Conservation (phyloP, 108 stramenopile genomes). For the Cyclostephanos invisitatus region DNA sequence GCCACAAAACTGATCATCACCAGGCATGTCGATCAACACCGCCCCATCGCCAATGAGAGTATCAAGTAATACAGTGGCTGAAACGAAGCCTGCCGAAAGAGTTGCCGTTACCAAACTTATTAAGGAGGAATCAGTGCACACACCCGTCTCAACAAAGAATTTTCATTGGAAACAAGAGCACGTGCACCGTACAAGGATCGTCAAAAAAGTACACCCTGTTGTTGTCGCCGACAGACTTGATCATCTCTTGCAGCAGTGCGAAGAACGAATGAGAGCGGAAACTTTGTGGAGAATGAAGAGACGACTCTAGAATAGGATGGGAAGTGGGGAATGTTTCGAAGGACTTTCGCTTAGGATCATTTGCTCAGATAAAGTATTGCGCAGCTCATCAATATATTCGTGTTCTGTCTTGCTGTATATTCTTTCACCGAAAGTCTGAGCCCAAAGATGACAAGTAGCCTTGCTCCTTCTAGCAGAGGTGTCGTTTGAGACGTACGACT, state of each 20-base stretch:
- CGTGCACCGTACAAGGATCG: not conserved
- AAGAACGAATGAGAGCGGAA: constrained; percentile 16
- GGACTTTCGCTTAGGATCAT: not conserved
- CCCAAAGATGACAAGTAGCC: not conserved
- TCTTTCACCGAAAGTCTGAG: not conserved
- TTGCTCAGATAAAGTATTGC: not conserved
- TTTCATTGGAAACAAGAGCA: not conserved
- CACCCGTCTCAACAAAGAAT: constrained; percentile 2
- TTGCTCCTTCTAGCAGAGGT: too few species aligned
- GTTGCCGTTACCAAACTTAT: not conserved
- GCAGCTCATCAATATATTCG: not conserved
- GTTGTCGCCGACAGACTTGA: not conserved
- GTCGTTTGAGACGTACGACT: not conserved
- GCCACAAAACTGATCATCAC: not conserved
- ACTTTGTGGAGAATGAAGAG: constrained; percentile 37
- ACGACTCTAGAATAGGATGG: constrained; percentile 25
- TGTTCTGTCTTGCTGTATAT: not conserved
- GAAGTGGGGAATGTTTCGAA: constrained; percentile 11
- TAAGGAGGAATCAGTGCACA: not conserved
- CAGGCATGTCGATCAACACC: constrained; percentile 13
- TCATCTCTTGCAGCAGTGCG: not conserved
- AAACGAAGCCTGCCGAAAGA: not conserved
- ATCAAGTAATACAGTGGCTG: not conserved
- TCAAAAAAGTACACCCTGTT: not conserved
- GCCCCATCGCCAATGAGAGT: not conserved